Evolutionary conservation across 2,329 filamentous ascomycete species (phyloP).

Genomic region (Pseudocercospora pini-densiflorae): DNA sequence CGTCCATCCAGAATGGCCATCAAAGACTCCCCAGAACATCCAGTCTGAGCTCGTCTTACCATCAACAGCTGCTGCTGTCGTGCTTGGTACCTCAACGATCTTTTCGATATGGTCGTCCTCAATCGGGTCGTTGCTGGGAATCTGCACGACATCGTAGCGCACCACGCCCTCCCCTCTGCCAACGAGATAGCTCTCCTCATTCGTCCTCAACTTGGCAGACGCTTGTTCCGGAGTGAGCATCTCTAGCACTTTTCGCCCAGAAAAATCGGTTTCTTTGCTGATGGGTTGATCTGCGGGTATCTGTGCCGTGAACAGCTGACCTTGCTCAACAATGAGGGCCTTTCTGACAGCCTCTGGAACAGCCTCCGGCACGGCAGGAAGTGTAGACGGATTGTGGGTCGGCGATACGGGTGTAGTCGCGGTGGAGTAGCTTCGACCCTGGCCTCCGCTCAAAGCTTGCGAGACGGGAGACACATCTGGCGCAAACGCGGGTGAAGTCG

Average conservation of each 20-base stretch:
- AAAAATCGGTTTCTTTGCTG: conserved; percentile 84
- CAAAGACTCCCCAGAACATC: conserved; percentile 99
- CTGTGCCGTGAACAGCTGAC: conserved; percentile 86
- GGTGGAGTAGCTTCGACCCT: conserved; percentile 41
- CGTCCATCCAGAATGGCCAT: conserved; percentile 97
- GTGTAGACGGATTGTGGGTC: conserved; percentile 19
- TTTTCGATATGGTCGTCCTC: conserved; percentile 99
- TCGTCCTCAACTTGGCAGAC: conserved; percentile 82
- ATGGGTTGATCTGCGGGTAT: conserved; percentile 85
- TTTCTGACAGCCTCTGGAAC: conserved; percentile 61
- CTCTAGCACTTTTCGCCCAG: conserved; percentile 84
- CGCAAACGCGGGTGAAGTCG: conserved; percentile 6
- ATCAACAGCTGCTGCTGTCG: conserved; percentile 59
- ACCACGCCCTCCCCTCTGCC: conserved; percentile 89
- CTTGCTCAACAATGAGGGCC: conserved; percentile 85
- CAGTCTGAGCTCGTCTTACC: conserved; percentile 74
- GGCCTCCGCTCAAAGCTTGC: conserved; percentile 26
- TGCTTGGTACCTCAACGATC: conserved; percentile 85
- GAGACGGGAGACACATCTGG: conserved; percentile 24
- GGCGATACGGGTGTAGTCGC: conserved; percentile 27
- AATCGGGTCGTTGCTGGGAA: conserved; percentile 96
- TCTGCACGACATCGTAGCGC: conserved; percentile 91
- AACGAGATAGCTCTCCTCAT: conserved; percentile 90
- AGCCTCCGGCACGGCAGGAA: conserved; percentile 38
- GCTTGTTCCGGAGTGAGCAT: conserved; percentile 97